These are phyloP conservation scores for Nicotiana tomentosiformis DNA, from an alignment of 257 asterid genomes.

Conservation along the genomic window DNA sequence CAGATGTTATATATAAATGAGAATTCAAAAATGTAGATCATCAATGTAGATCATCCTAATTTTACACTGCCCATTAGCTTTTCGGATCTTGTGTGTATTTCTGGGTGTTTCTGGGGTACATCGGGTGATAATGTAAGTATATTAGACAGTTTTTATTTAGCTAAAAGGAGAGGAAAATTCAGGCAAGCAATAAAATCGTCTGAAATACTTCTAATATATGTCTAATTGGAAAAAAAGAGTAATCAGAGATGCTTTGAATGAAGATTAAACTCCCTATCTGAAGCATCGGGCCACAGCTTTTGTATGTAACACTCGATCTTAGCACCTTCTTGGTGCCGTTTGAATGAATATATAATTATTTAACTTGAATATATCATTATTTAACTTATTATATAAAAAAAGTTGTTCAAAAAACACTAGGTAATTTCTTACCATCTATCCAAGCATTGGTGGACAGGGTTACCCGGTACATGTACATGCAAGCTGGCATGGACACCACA, in stretches of 20 bases:
- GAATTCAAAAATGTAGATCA: neutral
- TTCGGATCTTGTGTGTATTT: neutral
- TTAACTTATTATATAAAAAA: neutral
- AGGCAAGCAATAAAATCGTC: neutral
- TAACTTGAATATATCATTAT: neutral
- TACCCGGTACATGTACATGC: too few relatives aligned
- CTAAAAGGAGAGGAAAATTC: neutral
- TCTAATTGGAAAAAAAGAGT: neutral
- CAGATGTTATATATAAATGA: neutral
- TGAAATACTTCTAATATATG: neutral
- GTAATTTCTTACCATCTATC: too few relatives aligned
- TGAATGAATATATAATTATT: neutral
- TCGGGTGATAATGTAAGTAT: neutral
- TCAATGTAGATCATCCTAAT: neutral
- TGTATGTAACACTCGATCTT: neutral
- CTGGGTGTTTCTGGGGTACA: neutral
- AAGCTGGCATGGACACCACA: too few relatives aligned
- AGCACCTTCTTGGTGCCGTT: neutral
- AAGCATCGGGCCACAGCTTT: neutral
- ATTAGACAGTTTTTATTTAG: neutral
- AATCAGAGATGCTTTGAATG: neutral
- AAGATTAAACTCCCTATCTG: neutral
- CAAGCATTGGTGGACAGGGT: too few relatives aligned
- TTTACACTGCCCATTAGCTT: neutral
- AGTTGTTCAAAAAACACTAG: too few relatives aligned